These are phyloP conservation scores for Oryza brachyantha DNA, from an alignment of 176 grass and related monocot genomes.

Conservation along the genomic window DNA sequence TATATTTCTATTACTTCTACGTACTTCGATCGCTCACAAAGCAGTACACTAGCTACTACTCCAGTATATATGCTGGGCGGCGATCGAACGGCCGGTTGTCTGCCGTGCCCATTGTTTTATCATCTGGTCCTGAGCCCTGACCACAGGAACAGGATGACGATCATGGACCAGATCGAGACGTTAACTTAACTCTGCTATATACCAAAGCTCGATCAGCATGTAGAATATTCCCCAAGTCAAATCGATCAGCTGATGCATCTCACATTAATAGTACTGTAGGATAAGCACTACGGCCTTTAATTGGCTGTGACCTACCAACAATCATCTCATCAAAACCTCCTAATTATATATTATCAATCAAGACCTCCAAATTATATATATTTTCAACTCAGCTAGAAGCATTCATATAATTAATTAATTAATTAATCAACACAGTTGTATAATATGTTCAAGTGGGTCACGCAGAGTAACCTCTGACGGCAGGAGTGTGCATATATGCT, in stretches of 20 bases:
- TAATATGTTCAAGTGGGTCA: constrained; percentile 28
- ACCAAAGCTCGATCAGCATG: not conserved
- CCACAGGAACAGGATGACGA: no score
- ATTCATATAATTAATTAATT: no score
- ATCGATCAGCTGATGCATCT: not conserved
- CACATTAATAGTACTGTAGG: not conserved
- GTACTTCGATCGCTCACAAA: not conserved
- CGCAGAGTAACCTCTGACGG: not conserved
- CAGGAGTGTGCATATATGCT: no score
- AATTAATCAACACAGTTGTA: no score
- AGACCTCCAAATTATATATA: constrained; percentile 12
- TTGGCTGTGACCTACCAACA: constrained; percentile 2
- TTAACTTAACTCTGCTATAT: constrained; percentile 3
- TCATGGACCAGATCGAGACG: constrained; percentile 17
- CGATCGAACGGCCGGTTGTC: constrained; percentile 26
- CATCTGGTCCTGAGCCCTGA: not conserved
- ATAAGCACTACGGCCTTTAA: constrained; percentile 1
- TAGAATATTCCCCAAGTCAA: constrained; percentile 34
- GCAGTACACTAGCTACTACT: not conserved
- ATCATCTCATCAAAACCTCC: not conserved
- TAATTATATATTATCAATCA: no score
- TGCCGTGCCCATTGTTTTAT: not conserved
- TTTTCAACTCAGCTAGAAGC: not conserved
- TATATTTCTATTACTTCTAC: not conserved
- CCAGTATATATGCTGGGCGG: no score